A percentile compares a stretch with the other conserved stretches of the same genome.
Evolutionary conservation across 1,139 yeast genomes (phyloP).

Genomic region (Debaryomycetaceae sp.): DNA sequence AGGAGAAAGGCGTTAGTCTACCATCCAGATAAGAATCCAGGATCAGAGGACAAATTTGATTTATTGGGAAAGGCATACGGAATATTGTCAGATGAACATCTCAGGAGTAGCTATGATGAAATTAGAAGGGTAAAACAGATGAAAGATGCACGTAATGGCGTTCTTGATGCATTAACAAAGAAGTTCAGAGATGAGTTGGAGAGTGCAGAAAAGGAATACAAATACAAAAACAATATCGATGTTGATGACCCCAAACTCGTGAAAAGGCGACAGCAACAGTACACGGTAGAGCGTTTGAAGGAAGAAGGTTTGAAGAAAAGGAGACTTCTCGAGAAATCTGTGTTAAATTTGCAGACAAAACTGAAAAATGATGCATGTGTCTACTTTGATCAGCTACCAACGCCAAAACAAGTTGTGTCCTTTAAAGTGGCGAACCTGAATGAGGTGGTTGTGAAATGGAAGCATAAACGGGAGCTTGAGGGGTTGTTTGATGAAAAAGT

Average conservation of each 20-base stretch:
- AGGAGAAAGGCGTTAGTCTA: slow-evolving; percentile 71
- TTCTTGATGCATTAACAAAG: slow-evolving; percentile 24
- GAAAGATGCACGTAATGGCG: slow-evolving; percentile 10
- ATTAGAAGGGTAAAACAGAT: slow-evolving; percentile 15
- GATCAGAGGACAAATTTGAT: slow-evolving; percentile 36
- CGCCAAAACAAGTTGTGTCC: not conserved
- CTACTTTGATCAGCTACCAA: slow-evolving; percentile 15
- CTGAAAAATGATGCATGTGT: not conserved
- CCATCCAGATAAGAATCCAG: slow-evolving; percentile 59
- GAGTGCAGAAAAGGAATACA: slow-evolving; percentile 22
- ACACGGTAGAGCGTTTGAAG: slow-evolving; percentile 24
- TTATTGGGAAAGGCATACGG: slow-evolving; percentile 36
- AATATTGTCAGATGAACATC: slow-evolving; percentile 29
- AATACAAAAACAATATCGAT: slow-evolving; percentile 4
- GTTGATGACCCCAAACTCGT: slow-evolving; percentile 8
- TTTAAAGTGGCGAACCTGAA: not conserved
- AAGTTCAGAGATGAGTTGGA: slow-evolving; percentile 33
- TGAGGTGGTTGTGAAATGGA: slow-evolving; percentile 38
- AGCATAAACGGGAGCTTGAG: slow-evolving; percentile 33
- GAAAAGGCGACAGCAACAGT: slow-evolving; percentile 9
- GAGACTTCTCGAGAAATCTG: slow-evolving; percentile 17
- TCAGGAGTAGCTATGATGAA: slow-evolving; percentile 35
- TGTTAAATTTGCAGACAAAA: slow-evolving; percentile 15
- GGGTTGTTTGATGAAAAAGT: slow-evolving; percentile 29
- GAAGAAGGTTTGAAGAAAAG: slow-evolving; percentile 30